Percentiles rank a stretch among this genome's conserved stretches.
Conservation (phyloP, 495 filamentous ascomycete genomes). For the Trichoderma asperelloides region DNA sequence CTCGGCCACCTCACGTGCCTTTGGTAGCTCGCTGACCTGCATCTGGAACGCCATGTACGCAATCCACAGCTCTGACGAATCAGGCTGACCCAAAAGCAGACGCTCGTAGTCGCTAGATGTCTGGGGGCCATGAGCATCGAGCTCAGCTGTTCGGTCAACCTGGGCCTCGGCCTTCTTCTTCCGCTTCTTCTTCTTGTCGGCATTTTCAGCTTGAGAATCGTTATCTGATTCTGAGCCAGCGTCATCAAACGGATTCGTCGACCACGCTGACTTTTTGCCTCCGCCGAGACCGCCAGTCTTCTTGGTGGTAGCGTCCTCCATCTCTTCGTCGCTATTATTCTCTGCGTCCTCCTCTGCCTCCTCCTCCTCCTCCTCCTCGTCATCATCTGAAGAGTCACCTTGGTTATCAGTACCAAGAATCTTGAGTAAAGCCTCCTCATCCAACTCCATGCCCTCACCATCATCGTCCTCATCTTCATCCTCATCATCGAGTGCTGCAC, state of each 20-base stretch:
- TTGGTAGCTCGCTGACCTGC: slow-evolving; percentile 75
- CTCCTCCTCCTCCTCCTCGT: slow-evolving; percentile 17
- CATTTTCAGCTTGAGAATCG: slow-evolving; percentile 36
- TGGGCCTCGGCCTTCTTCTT: slow-evolving; percentile 69
- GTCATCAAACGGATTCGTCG: slow-evolving; percentile 47
- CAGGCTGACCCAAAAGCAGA: slow-evolving; percentile 80
- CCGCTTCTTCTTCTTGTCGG: slow-evolving; percentile 67
- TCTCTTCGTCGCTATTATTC: slow-evolving; percentile 38
- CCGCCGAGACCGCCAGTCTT: slow-evolving; percentile 56
- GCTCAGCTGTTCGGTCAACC: slow-evolving; percentile 77
- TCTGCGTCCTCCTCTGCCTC: slow-evolving; percentile 40
- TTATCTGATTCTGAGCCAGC: slow-evolving; percentile 37
- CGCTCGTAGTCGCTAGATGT: slow-evolving; percentile 87
- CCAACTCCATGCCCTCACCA: slow-evolving; percentile 40
- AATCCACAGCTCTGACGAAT: slow-evolving; percentile 84
- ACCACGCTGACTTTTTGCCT: slow-evolving; percentile 77
- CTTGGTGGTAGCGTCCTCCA: slow-evolving; percentile 31
- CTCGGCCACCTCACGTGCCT: slow-evolving; percentile 79
- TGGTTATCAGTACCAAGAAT: slow-evolving; percentile 35
- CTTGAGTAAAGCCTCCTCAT: slow-evolving; percentile 43
- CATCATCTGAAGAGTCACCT: slow-evolving; percentile 33
- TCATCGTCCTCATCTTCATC: slow-evolving; percentile 30
- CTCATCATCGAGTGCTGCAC: slow-evolving; percentile 31
- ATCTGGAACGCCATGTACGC: slow-evolving; percentile 96
- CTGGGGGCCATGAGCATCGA: slow-evolving; percentile 85